Evolutionary conservation across 106 monocot genomes (phyloP).

Genomic region (Chionographis japonica): DNA sequence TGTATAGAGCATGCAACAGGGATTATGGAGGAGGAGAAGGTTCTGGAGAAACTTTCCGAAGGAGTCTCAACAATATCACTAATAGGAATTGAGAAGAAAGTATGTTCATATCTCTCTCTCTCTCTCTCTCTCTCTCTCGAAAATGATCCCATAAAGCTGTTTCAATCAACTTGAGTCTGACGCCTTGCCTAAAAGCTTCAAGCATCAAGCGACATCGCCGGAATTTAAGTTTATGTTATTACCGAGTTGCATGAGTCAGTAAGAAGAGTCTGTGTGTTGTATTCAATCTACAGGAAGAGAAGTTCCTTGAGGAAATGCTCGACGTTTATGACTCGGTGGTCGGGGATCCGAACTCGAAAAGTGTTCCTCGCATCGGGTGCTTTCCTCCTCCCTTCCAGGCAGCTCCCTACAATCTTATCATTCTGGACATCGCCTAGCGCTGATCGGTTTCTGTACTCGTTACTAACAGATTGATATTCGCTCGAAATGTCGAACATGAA

Average conservation of each 20-base stretch:
- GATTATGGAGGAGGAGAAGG: constrained; percentile 85
- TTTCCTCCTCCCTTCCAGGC: constrained; percentile 86
- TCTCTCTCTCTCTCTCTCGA: too few relatives aligned
- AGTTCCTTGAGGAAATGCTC: constrained; percentile 73
- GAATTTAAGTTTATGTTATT: too few relatives aligned
- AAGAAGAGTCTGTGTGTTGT: too few relatives aligned
- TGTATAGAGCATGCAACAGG: constrained; percentile 92
- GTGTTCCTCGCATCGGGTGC: constrained; percentile 38
- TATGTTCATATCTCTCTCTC: not conserved
- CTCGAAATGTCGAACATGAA: too few relatives aligned
- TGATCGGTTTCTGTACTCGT: too few relatives aligned
- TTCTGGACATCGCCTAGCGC: constrained; percentile 79
- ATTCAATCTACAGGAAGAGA: constrained; percentile 44
- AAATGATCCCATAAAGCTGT: too few relatives aligned
- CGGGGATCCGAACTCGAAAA: constrained; percentile 49
- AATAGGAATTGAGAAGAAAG: constrained; percentile 53
- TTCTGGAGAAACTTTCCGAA: constrained; percentile 77
- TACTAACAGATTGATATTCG: too few relatives aligned
- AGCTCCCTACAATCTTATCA: constrained; percentile 87
- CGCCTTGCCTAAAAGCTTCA: too few relatives aligned
- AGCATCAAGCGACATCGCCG: too few relatives aligned
- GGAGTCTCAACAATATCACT: constrained; percentile 77
- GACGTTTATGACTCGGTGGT: constrained; percentile 78
- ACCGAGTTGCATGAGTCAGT: too few relatives aligned
- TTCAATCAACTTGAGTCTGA: too few relatives aligned